Evolutionary conservation across 2,329 filamentous ascomycete genomes (phyloP), one percentile per base, ranked within the genome.

Genomic region (Pseudopyricularia javanii): DNA sequence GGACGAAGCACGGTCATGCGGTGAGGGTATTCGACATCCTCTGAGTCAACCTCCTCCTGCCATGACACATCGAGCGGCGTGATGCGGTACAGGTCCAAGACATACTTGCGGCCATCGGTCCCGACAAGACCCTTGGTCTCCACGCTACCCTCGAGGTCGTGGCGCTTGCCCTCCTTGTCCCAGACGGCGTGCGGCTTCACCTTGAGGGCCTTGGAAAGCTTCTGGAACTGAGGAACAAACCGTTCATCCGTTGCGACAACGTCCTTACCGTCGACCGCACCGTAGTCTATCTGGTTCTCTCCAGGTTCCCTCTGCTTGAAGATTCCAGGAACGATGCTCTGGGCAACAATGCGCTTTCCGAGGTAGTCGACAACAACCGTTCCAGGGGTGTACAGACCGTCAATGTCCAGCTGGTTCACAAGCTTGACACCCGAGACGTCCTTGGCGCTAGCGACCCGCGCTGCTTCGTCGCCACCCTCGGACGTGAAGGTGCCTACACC

Each of bases 241-340:
- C 84, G 82, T 64, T 94, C 85, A 63, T 97, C 89, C 12, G 88
- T 86, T 1, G 93, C 91, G 51, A 98, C 88, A 26, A 95, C 80
- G 59, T 98, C 93, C 70, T 95, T 95, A 59, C 94, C 93, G 66
- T 98, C 93, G 32, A 97, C 93, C 59, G 91, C 93, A 64, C 93
- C 93, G 64, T 98, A 98, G 67, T 98, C 93, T 60, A 98, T 97
- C 69, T 97, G 93, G 70, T 95, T 93, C 79, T 98, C 93, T 51
- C 91, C 93, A 30, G 91, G 89, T 63, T 97, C 93, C 34, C 91
- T 84, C 72, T 97, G 93, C 74, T 96, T 97, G 79, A 98, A 98
- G 63, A 98, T 98, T 55, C 93, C 94, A 5, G 93, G 93, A 17
- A 98, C 93, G 58, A 98, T 96, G 63, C 91, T 97, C 72, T 98